Evolutionary conservation across 257 asterid genomes (phyloP).

Genomic region (Solanum gracilifrons): DNA sequence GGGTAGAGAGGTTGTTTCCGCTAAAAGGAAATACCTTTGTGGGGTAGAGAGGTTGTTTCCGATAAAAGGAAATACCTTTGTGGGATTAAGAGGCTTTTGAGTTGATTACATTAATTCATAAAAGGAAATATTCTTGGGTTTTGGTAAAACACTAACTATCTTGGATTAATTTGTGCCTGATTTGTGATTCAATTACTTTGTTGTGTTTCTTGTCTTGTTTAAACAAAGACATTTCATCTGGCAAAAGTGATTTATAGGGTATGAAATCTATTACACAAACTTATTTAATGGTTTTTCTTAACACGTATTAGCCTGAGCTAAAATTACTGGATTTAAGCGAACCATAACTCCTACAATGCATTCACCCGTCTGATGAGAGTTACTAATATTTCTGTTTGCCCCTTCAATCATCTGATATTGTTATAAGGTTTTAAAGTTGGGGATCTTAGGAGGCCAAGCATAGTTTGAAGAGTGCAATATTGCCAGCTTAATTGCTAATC

Average conservation of each 20-base stretch:
- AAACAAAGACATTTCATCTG: background rate
- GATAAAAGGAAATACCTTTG: too few relatives aligned
- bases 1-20: background rate
- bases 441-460: background rate
- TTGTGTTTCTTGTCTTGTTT: background rate
- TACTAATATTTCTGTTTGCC: background rate
- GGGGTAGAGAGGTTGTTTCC: background rate
- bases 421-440: background rate
- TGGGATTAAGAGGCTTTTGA: background rate
- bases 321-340: background rate
- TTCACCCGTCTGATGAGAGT: background rate
- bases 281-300: background rate
- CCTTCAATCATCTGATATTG: background rate
- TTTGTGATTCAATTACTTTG: background rate
- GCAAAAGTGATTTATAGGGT: background rate
- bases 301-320: background rate
- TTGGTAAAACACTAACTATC: background rate
- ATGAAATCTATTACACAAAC: background rate
- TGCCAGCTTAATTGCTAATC: background rate
- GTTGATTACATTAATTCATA: background rate
- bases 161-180: background rate
- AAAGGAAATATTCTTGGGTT: background rate
- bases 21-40: too few relatives aligned
- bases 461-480: background rate
- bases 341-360: background rate